Conservation (phyloP, 164 flowering plant genomes). For the Euptelea pleiosperma region DNA sequence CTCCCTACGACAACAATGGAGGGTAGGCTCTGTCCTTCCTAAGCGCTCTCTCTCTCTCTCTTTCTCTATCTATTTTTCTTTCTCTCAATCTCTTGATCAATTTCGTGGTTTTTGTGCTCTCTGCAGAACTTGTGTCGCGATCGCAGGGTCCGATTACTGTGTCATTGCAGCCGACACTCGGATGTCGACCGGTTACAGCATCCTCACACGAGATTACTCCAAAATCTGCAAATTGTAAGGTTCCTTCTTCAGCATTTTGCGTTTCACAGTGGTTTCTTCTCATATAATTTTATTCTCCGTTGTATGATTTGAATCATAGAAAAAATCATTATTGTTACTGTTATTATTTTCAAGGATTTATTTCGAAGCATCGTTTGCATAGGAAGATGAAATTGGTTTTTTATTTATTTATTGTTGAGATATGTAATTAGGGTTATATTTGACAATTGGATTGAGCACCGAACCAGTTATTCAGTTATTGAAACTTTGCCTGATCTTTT, state of each 20-base stretch:
- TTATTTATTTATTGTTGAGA: too few relatives aligned
- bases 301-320: neutral
- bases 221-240: conserved; percentile 67
- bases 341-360: too few relatives aligned
- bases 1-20: conserved; percentile 96
- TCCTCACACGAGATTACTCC: conserved; percentile 92
- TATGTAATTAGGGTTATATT: neutral
- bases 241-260: neutral
- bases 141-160: conserved; percentile 92
- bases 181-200: conserved; percentile 92
- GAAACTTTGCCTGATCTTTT: too few relatives aligned
- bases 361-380: too few relatives aligned
- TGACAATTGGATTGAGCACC: neutral
- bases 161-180: conserved; percentile 96
- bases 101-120: neutral
- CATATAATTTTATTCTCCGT: neutral
- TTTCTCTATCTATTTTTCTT: too few relatives aligned
- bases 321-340: neutral
- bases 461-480: too few relatives aligned
- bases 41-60: neutral
- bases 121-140: conserved; percentile 79
- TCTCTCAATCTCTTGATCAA: neutral
- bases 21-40: conserved; percentile 47
- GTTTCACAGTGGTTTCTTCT: too few relatives aligned
- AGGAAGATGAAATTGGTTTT: too few relatives aligned